Percentiles rank a stretch among this genome's conserved stretches.
Conservation (phyloP, 177 flowering plant genomes). For the Telopea speciosissima region DNA sequence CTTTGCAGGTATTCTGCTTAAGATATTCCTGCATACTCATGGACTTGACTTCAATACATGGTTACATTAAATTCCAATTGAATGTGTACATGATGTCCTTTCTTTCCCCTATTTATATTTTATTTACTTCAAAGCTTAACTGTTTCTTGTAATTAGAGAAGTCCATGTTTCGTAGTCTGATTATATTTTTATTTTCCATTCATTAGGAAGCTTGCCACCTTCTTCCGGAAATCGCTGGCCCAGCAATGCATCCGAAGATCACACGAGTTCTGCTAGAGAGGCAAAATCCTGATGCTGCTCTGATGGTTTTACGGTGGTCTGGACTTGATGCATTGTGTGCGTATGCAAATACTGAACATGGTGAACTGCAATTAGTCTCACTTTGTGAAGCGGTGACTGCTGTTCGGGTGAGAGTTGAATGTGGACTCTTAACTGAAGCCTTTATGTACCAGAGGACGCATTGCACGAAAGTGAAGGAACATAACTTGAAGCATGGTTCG, state of each 20-base stretch:
- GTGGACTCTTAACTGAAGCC: conserved; percentile 91
- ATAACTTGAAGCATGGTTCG: conserved; percentile 32
- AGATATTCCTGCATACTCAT: background rate
- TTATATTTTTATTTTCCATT: background rate
- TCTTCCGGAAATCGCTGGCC: conserved; percentile 82
- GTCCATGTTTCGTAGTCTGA: background rate
- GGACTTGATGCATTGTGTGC: conserved; percentile 52
- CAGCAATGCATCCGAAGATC: conserved; percentile 81
- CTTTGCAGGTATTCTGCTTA: conserved; percentile 49
- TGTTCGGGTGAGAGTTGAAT: conserved; percentile 83
- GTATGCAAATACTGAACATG: conserved; percentile 20
- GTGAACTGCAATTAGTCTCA: conserved; percentile 49
- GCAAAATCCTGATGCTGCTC: conserved; percentile 74
- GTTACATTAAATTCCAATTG: background rate
- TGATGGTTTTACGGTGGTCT: conserved; percentile 87
- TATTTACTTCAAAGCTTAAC: background rate
- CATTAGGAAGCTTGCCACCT: conserved; percentile 77
- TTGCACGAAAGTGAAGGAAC: conserved; percentile 57
- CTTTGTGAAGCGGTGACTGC: conserved; percentile 76
- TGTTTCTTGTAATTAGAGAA: background rate
- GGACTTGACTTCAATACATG: background rate
- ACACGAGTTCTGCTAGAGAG: conserved; percentile 86
- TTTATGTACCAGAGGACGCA: conserved; percentile 77
- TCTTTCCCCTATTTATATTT: background rate
- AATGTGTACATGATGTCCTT: background rate